Percentiles rank a stretch among this genome's conserved stretches.
phyloP scores from a whole-genome alignment of 2,329 filamentous ascomycete species.

The Penicillium sp. region DNA sequence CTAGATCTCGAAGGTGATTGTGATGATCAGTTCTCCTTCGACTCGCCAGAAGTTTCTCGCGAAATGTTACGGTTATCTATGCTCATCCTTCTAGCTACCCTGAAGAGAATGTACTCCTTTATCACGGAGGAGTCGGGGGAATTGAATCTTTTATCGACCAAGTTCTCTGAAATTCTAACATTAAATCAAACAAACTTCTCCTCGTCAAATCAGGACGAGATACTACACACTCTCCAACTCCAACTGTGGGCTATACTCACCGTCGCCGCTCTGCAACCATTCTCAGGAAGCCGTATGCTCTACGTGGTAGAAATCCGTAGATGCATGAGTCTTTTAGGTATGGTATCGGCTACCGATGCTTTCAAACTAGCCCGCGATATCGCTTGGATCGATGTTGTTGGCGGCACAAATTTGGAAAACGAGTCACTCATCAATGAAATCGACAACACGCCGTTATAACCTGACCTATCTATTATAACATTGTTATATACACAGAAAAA shows the following conservation, averaged over 20 bases:
- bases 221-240: neutral
- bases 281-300: neutral
- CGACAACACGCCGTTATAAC: neutral
- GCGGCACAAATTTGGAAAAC: slow-evolving; percentile 1
- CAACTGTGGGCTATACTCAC: slow-evolving; percentile 6
- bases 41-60: neutral
- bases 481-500: neutral
- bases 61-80: slow-evolving; percentile 15
- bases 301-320: neutral
- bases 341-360: neutral
- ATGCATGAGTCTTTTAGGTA: slow-evolving; percentile 6
- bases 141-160: neutral
- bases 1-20: neutral
- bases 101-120: slow-evolving; percentile 15
- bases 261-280: slow-evolving; percentile 2
- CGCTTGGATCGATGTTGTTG: slow-evolving; percentile 8
- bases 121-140: neutral
- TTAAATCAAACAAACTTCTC: neutral
- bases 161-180: neutral
- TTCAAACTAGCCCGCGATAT: slow-evolving; percentile 3
- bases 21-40: neutral
- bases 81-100: slow-evolving; percentile 13
- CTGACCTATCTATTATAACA: neutral
- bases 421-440: neutral
- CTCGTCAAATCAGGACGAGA: neutral